Evolutionary conservation across 1,139 yeast genomes (phyloP).

Genomic region (Meyerozyma athensensis): DNA sequence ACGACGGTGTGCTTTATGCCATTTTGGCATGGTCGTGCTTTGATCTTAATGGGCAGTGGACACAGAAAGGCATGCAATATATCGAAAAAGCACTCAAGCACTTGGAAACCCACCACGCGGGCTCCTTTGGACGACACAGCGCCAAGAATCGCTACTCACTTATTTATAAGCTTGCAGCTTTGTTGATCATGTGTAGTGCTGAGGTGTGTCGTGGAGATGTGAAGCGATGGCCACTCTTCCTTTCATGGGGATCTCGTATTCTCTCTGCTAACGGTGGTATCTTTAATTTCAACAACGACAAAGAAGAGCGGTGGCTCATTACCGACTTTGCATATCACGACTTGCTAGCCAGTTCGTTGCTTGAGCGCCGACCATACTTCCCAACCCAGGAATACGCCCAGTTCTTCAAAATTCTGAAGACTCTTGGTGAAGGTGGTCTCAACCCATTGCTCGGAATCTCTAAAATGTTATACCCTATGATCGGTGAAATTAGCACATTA

Average conservation of each 20-base stretch:
- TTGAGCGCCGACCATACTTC: slow-evolving; percentile 55
- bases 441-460: slow-evolving; percentile 75
- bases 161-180: slow-evolving; percentile 54
- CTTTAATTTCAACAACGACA: slow-evolving; percentile 47
- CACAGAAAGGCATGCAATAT: slow-evolving; percentile 41
- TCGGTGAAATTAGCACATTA: slow-evolving; percentile 66
- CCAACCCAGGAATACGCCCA: slow-evolving; percentile 52
- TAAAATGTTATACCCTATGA: slow-evolving; percentile 56
- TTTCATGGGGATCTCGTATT: slow-evolving; percentile 58
- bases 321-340: slow-evolving; percentile 85
- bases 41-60: slow-evolving; percentile 48
- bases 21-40: slow-evolving; percentile 77
- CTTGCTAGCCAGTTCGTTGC: slow-evolving; percentile 57
- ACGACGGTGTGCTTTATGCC: slow-evolving; percentile 63
- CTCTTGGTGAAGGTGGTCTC: slow-evolving; percentile 35
- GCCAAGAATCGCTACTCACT: slow-evolving; percentile 19
- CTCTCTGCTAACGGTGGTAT: slow-evolving; percentile 57
- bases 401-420: slow-evolving; percentile 38
- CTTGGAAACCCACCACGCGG: slow-evolving; percentile 21
- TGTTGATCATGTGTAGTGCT: slow-evolving; percentile 64
- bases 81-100: slow-evolving; percentile 44
- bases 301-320: slow-evolving; percentile 66
- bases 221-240: slow-evolving; percentile 58
- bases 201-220: slow-evolving; percentile 78
- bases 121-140: slow-evolving; percentile 8